Conservation (phyloP, 2,329 filamentous ascomycete species). For the Neobulgaria alba region DNA sequence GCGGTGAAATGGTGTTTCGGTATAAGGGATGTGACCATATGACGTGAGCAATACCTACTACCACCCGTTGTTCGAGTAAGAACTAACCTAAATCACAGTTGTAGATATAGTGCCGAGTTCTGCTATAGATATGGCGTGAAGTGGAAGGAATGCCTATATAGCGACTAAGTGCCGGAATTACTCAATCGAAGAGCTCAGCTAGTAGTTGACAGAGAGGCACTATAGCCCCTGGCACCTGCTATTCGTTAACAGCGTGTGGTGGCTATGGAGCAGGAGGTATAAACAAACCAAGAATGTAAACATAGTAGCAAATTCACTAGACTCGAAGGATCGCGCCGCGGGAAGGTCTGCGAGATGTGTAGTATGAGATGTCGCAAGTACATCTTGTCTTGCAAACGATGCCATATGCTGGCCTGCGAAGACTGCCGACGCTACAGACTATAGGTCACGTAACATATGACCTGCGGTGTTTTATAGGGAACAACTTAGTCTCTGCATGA, state of each 20-base stretch:
- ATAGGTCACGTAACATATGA: constrained; percentile 1
- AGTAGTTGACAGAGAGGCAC: constrained; percentile 17
- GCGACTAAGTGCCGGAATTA: constrained; percentile 15
- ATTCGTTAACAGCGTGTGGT: no score
- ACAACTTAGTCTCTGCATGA: no score
- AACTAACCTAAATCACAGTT: no score
- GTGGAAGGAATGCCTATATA: constrained; percentile 18
- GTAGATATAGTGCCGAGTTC: constrained; percentile 17
- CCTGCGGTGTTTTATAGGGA: no score
- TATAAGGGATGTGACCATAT: constrained; percentile 16
- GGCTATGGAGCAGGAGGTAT: no score
- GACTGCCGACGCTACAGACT: constrained; percentile 10
- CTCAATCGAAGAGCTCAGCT: constrained; percentile 16
- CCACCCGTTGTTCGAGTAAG: constrained; percentile 6
- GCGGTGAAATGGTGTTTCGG: constrained; percentile 12
- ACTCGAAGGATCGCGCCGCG: constrained; percentile 9
- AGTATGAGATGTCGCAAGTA: constrained; percentile 11
- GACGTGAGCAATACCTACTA: no score
- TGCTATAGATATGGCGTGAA: constrained; percentile 19
- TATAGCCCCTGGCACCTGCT: constrained; percentile 9
- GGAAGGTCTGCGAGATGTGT: constrained; percentile 13
- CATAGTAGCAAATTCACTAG: constrained; percentile 12
- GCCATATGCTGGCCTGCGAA: constrained; percentile 15
- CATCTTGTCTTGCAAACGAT: constrained; percentile 15
- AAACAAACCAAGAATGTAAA: constrained; percentile 14